Evolutionary conservation across 176 grass and related monocot genomes (phyloP).

Genomic region (Lolium multiflorum): DNA sequence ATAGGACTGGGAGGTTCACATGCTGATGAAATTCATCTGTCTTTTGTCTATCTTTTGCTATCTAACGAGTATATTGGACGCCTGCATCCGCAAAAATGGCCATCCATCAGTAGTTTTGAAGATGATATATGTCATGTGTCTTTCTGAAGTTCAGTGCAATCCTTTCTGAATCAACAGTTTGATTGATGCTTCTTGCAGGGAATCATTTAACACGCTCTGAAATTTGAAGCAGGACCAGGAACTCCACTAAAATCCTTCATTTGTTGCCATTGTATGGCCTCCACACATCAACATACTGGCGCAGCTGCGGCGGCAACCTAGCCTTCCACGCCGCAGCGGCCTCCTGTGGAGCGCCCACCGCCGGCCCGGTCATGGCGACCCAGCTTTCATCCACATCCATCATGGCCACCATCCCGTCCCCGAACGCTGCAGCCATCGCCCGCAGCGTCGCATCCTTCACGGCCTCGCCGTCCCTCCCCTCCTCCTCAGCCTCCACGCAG

Average conservation of each 20-base stretch:
- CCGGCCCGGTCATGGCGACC: constrained; percentile 60
- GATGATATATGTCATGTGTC: neutral
- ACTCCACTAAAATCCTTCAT: neutral
- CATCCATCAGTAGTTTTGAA: neutral
- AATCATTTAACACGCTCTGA: neutral
- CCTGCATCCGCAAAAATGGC: neutral
- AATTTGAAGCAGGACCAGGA: neutral
- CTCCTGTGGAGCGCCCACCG: constrained; percentile 26
- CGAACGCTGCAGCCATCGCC: constrained; percentile 62
- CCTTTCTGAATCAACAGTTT: neutral
- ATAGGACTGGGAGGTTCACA: too few relatives aligned
- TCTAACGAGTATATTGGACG: neutral
- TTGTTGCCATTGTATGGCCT: constrained; percentile 16
- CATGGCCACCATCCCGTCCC: constrained; percentile 54
- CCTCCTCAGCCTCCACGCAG: constrained; percentile 80
- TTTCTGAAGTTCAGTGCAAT: neutral
- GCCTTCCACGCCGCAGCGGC: constrained; percentile 58
- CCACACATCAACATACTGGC: constrained; percentile 62
- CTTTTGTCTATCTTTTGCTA: too few relatives aligned
- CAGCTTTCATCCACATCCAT: constrained; percentile 71
- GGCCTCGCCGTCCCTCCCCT: constrained; percentile 58
- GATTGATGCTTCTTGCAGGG: constrained; percentile 8
- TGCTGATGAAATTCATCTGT: too few relatives aligned
- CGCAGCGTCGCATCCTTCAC: constrained; percentile 66
- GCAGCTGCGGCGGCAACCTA: constrained; percentile 55